Conservation (phyloP, 495 filamentous ascomycete genomes). For the Podospora anserina region DNA sequence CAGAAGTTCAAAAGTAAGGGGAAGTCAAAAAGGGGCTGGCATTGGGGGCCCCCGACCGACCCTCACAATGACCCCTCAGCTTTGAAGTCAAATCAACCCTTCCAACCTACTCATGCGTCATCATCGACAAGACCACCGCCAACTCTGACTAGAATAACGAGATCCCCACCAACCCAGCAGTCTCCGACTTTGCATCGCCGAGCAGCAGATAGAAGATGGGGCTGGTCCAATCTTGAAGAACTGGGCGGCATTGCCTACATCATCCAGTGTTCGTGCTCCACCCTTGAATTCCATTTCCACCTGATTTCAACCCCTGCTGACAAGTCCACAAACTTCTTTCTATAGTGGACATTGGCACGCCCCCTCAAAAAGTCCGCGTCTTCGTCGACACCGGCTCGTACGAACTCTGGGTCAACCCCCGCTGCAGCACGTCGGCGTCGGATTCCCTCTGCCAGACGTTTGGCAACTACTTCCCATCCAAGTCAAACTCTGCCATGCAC, state of each 20-base stretch:
- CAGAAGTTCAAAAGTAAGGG: conserved; percentile 31
- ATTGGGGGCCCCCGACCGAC: conserved; percentile 20
- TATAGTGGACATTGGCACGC: conserved; percentile 44
- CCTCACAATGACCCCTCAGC: conserved; percentile 3
- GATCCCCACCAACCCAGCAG: neutral
- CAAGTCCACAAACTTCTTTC: neutral
- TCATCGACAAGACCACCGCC: neutral
- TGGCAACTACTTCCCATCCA: conserved; percentile 40
- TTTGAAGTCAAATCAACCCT: neutral
- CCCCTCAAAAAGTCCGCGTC: conserved; percentile 40
- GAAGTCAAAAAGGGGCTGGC: conserved; percentile 23
- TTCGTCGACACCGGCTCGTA: conserved; percentile 49
- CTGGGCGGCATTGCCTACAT: conserved; percentile 41
- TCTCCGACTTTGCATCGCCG: neutral
- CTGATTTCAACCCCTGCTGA: neutral
- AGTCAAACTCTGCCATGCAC: conserved; percentile 35
- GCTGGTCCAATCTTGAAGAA: conserved; percentile 33
- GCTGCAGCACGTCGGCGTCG: conserved; percentile 39
- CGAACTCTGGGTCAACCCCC: conserved; percentile 45
- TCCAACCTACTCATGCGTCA: neutral
- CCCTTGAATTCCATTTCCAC: neutral
- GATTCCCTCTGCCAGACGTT: conserved; percentile 35
- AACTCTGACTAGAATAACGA: neutral
- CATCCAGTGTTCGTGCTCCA: conserved; percentile 32
- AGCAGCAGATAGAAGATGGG: conserved; percentile 22